Evolutionary conservation across 179 eudicot species (phyloP).

Genomic region (Beta macrorhiza): DNA sequence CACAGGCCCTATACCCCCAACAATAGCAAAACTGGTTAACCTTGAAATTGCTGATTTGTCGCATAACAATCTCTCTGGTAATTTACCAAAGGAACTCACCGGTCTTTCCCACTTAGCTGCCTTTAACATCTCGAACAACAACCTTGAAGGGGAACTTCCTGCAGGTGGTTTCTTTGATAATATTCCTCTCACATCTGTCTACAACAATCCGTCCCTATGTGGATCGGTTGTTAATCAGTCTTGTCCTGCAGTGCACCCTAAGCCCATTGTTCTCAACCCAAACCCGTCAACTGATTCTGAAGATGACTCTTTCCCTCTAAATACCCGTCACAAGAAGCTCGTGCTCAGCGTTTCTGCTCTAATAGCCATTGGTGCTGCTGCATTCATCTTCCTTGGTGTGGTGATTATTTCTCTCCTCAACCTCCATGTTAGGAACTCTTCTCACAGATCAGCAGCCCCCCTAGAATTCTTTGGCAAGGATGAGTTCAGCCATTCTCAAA

Average conservation of each 20-base stretch:
- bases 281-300: constrained; percentile 56
- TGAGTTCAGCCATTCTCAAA: constrained; percentile 64
- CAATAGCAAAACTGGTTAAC: constrained; percentile 50
- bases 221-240: constrained; percentile 68
- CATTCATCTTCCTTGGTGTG: constrained; percentile 74
- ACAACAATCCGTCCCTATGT: constrained; percentile 70
- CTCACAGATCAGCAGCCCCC: constrained; percentile 44
- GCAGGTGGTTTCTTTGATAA: constrained; percentile 77
- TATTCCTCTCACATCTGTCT: constrained; percentile 66
- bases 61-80: constrained; percentile 58
- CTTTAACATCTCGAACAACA: constrained; percentile 72
- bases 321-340: constrained; percentile 54
- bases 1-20: constrained; percentile 58
- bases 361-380: constrained; percentile 82
- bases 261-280: constrained; percentile 88
- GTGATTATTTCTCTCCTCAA: constrained; percentile 66
- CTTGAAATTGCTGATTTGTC: constrained; percentile 69
- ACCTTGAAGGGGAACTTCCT: constrained; percentile 75
- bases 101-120: constrained; percentile 62
- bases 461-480: constrained; percentile 44
- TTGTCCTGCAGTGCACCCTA: constrained; percentile 81
- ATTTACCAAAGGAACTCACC: constrained; percentile 66
- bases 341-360: constrained; percentile 78
- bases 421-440: constrained; percentile 51
- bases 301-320: constrained; percentile 41